phyloP scores from a whole-genome alignment of 2,329 filamentous ascomycete genomes.

The Mariannaea sp. region DNA sequence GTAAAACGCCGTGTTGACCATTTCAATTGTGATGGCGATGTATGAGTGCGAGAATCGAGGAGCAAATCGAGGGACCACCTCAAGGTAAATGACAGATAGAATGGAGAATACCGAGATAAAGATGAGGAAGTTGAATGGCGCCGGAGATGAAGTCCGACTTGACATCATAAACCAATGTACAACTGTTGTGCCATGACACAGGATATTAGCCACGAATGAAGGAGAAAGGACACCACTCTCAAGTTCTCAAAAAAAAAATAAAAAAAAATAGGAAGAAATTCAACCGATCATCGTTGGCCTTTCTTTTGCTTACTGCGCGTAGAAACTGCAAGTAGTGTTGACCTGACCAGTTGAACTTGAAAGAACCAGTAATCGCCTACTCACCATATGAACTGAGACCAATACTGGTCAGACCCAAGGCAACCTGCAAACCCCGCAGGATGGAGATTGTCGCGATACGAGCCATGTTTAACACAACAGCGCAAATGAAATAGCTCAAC shows the following conservation, averaged over 20 bases:
- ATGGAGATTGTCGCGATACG: slow-evolving; percentile 20
- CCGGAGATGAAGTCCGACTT: slow-evolving; percentile 59
- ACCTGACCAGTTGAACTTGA: neutral
- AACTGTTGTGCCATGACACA: slow-evolving; percentile 48
- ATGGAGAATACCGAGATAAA: slow-evolving; percentile 60
- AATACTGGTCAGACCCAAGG: slow-evolving; percentile 32
- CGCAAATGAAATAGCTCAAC: neutral
- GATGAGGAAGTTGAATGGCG: slow-evolving; percentile 62
- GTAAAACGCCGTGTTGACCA: slow-evolving; percentile 60
- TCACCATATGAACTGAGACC: slow-evolving; percentile 34
- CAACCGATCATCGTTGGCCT: too few species aligned
- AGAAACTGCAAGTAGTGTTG: too few species aligned
- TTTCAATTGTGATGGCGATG: slow-evolving; percentile 54
- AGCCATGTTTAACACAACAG: slow-evolving; percentile 23
- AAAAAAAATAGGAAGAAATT: too few species aligned
- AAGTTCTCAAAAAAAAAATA: neutral
- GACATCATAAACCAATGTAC: slow-evolving; percentile 63
- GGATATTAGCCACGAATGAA: neutral
- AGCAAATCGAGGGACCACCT: slow-evolving; percentile 52
- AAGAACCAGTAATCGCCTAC: slow-evolving; percentile 9
- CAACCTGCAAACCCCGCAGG: slow-evolving; percentile 34
- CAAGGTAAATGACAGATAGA: slow-evolving; percentile 59
- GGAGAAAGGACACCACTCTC: neutral
- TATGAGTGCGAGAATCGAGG: slow-evolving; percentile 55
- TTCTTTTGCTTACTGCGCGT: too few species aligned